Evolutionary conservation across 768 basidiomycete species (phyloP).

Genomic region (Suillus subaureus): DNA sequence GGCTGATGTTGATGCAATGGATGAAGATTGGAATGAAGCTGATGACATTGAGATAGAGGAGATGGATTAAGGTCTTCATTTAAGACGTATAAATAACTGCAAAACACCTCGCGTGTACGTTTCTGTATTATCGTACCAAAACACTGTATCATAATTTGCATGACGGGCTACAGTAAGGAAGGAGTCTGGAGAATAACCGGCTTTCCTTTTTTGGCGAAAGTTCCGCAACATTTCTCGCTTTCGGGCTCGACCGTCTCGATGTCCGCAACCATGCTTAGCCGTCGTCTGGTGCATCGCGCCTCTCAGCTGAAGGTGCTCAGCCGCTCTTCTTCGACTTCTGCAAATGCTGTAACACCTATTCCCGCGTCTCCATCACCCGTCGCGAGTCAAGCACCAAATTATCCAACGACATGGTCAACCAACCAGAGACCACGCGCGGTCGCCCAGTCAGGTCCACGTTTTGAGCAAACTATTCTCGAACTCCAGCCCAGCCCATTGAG

Average conservation of each 20-base stretch:
- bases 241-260: constrained; percentile 11
- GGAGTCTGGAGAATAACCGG: neutral
- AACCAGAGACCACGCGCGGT: constrained; percentile 73
- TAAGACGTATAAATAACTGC: constrained; percentile 13
- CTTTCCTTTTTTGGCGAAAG: constrained; percentile 20
- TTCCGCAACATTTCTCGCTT: constrained; percentile 2
- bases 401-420: constrained; percentile 81
- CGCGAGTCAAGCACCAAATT: constrained; percentile 80
- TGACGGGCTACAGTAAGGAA: neutral
- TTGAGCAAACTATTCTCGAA: constrained; percentile 89
- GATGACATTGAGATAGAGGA: constrained; percentile 60
- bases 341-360: constrained; percentile 15
- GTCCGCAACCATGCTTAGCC: constrained; percentile 27
- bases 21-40: constrained; percentile 58
- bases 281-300: constrained; percentile 25
- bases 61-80: constrained; percentile 47
- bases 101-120: neutral
- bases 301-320: constrained; percentile 16
- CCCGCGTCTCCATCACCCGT: constrained; percentile 32
- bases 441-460: constrained; percentile 68
- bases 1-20: constrained; percentile 47
- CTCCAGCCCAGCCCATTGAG: constrained; percentile 88
- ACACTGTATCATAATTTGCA: neutral
- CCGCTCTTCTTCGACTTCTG: constrained; percentile 27
- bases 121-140: neutral